Evolutionary conservation across 73 alveolate genomes (phyloP).

Genomic region (Tetrahymena malaccensis): DNA sequence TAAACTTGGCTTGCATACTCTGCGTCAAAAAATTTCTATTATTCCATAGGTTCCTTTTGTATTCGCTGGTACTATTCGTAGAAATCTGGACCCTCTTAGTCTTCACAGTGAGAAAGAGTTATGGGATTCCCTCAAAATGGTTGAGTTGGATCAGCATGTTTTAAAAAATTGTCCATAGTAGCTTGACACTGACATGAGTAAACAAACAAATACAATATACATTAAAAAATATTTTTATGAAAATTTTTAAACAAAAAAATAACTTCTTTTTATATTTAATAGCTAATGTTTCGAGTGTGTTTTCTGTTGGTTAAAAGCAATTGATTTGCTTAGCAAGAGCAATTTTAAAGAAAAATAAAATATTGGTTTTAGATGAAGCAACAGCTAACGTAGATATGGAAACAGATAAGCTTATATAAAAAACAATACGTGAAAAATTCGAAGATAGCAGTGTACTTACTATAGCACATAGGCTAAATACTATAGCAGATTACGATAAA

Average conservation of each 20-base stretch:
- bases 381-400: slow-evolving; percentile 70
- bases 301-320: slow-evolving; percentile 62
- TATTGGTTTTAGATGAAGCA: slow-evolving; percentile 72
- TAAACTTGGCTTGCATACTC: slow-evolving; percentile 50
- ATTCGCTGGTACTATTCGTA: slow-evolving; percentile 59
- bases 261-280: slow-evolving; percentile 3
- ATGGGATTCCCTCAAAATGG: slow-evolving; percentile 39
- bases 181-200: slow-evolving; percentile 11
- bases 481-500: slow-evolving; percentile 59
- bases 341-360: slow-evolving; percentile 49
- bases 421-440: slow-evolving; percentile 46
- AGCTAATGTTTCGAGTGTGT: neutral
- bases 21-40: slow-evolving; percentile 50
- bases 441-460: slow-evolving; percentile 60
- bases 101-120: slow-evolving; percentile 42
- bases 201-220: too few species aligned
- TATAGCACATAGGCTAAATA: slow-evolving; percentile 71
- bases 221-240: too few species aligned
- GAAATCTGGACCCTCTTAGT: slow-evolving; percentile 69
- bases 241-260: neutral
- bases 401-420: slow-evolving; percentile 62
- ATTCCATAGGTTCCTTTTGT: slow-evolving; percentile 71
- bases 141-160: slow-evolving; percentile 9
- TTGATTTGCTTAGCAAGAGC: slow-evolving; percentile 47
- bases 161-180: neutral